Conservation (phyloP, 1,284 basidiomycete species). For the Cryptococcus maquisensis region DNA sequence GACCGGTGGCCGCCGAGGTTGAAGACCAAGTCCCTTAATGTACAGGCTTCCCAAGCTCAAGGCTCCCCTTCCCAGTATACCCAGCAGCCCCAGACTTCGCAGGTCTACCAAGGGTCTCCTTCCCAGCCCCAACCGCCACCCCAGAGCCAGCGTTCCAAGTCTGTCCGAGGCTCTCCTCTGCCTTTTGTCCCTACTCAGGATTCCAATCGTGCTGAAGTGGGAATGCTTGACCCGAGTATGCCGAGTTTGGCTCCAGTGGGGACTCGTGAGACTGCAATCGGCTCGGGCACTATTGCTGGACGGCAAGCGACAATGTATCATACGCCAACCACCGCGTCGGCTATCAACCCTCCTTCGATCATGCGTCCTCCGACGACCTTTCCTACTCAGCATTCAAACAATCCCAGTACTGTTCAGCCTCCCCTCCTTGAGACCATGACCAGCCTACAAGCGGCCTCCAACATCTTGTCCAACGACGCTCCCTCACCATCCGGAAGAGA, state of each 20-base stretch:
- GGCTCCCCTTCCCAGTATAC: too few relatives aligned
- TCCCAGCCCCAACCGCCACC: too few relatives aligned
- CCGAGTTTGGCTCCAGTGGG: neutral
- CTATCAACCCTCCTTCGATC: neutral
- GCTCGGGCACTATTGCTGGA: neutral
- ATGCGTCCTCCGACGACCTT: neutral
- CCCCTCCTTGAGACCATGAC: conserved; percentile 3
- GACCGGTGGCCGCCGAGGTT: neutral
- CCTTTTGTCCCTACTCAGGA: too few relatives aligned
- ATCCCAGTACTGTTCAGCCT: conserved; percentile 5
- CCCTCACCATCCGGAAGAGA: neutral
- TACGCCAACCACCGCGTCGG: too few relatives aligned
- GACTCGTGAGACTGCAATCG: neutral
- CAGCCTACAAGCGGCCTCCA: neutral
- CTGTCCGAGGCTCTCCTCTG: too few relatives aligned
- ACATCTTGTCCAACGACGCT: neutral
- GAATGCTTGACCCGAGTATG: neutral
- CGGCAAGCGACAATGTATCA: neutral
- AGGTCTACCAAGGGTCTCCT: too few relatives aligned
- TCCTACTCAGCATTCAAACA: neutral
- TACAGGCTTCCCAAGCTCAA: too few relatives aligned
- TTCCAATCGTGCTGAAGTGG: neutral
- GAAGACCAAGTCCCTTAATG: neutral
- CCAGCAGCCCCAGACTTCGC: too few relatives aligned
- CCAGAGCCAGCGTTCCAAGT: too few relatives aligned